phyloP scores from a whole-genome alignment of 768 basidiomycete species.

The Tephrocybe rancida region DNA sequence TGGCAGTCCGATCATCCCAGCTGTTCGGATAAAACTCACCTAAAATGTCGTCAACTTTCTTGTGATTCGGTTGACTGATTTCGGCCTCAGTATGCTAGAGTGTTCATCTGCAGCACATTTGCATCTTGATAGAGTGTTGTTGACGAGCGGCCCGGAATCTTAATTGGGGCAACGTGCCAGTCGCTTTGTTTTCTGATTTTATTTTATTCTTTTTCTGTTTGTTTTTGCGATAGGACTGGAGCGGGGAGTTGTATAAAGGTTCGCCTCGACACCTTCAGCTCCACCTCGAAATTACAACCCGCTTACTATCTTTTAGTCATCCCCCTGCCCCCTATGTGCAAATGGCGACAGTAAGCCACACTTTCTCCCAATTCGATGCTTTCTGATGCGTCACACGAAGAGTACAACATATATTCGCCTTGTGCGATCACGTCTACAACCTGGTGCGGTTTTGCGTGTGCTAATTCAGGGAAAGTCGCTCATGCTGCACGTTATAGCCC shows the following conservation, averaged over 20 bases:
- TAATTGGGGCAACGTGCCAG: slow-evolving; percentile 13
- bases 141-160: slow-evolving; percentile 17
- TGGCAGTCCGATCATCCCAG: slow-evolving; percentile 13
- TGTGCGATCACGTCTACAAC: slow-evolving; percentile 56
- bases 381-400: slow-evolving; percentile 38
- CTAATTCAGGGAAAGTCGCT: background rate
- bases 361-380: slow-evolving; percentile 11
- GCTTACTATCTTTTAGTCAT: slow-evolving; percentile 14
- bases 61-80: slow-evolving; percentile 15
- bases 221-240: slow-evolving; percentile 5
- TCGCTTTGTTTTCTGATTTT: slow-evolving; percentile 14
- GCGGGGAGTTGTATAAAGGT: slow-evolving; percentile 15
- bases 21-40: slow-evolving; percentile 16
- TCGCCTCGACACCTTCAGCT: slow-evolving; percentile 4
- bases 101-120: slow-evolving; percentile 14
- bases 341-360: slow-evolving; percentile 63
- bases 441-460: slow-evolving; percentile 35
- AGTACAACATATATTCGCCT: slow-evolving; percentile 63
- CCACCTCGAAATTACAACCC: slow-evolving; percentile 9
- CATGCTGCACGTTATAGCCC: slow-evolving; percentile 40
- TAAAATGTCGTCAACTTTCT: slow-evolving; percentile 7
- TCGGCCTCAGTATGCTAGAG: slow-evolving; percentile 16
- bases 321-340: slow-evolving; percentile 55
- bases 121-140: slow-evolving; percentile 20
- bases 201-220: slow-evolving; percentile 17